Percentiles rank a stretch among this genome's conserved stretches.
phyloP scores from a whole-genome alignment of 257 asterid genomes.

The Jaltomata sinuosa region DNA sequence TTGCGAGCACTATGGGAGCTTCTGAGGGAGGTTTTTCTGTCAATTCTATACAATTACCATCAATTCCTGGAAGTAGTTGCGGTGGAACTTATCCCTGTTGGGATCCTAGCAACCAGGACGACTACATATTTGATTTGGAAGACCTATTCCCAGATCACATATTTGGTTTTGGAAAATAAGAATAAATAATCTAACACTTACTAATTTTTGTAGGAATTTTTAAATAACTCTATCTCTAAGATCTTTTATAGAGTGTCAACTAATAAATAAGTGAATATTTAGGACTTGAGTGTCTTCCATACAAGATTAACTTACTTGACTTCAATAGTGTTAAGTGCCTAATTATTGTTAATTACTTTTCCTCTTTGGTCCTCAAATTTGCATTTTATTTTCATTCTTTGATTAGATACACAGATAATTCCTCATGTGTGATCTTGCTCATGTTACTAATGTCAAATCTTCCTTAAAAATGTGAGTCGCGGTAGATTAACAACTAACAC shows the following conservation, averaged over 20 bases:
- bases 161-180: background rate
- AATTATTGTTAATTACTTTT: background rate
- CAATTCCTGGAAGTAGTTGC: background rate
- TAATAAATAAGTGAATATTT: too few relatives aligned
- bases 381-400: background rate
- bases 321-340: background rate
- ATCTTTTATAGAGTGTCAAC: too few relatives aligned
- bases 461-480: background rate
- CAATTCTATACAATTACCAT: background rate
- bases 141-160: background rate
- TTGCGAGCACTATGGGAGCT: background rate
- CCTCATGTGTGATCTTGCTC: accelerated
- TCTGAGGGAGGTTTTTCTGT: background rate
- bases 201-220: too few relatives aligned
- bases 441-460: background rate
- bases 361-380: background rate
- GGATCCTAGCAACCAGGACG: background rate
- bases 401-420: background rate
- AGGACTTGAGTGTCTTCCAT: too few relatives aligned
- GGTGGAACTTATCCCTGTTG: background rate
- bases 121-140: background rate
- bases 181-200: too few relatives aligned
- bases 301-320: background rate
- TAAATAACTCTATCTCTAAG: too few relatives aligned
- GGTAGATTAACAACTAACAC: background rate